phyloP scores from a whole-genome alignment of 1,139 yeast species.

The Lodderomyces pseudojiufengensis region DNA sequence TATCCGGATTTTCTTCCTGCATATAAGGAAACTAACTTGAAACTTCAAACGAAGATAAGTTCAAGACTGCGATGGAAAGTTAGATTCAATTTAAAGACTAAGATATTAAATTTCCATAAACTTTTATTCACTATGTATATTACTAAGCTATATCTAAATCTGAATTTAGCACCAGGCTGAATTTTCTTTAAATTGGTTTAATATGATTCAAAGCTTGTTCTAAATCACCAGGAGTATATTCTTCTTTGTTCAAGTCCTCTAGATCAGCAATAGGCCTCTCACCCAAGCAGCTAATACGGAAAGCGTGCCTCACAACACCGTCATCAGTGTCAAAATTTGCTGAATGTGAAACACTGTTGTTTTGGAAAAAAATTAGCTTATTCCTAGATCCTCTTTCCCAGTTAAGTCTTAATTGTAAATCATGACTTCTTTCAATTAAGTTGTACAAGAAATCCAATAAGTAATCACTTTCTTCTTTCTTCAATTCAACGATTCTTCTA shows the following conservation, averaged over 20 bases:
- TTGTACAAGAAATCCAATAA: constrained; percentile 48
- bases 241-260: constrained; percentile 31
- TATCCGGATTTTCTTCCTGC: too few species aligned
- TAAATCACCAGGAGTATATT: constrained; percentile 37
- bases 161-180: not conserved
- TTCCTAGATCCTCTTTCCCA: constrained; percentile 46
- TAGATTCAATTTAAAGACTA: too few species aligned
- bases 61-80: too few species aligned
- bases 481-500: constrained; percentile 53
- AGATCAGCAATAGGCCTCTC: constrained; percentile 41
- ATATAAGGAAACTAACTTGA: too few species aligned
- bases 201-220: constrained; percentile 30
- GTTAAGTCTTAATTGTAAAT: constrained; percentile 53
- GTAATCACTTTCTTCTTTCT: constrained; percentile 51
- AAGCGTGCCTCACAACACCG: constrained; percentile 42
- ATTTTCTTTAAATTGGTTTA: constrained; percentile 9
- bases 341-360: constrained; percentile 42
- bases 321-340: constrained; percentile 35
- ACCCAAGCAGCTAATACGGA: constrained; percentile 46
- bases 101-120: too few species aligned
- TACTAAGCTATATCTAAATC: not conserved
- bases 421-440: constrained; percentile 46
- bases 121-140: too few species aligned
- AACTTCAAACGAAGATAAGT: too few species aligned
- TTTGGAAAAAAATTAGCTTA: constrained; percentile 53